Percentiles rank a stretch among this genome's conserved stretches.
Conservation (phyloP, 2,329 filamentous ascomycete genomes). For the Epichloe sp. region DNA sequence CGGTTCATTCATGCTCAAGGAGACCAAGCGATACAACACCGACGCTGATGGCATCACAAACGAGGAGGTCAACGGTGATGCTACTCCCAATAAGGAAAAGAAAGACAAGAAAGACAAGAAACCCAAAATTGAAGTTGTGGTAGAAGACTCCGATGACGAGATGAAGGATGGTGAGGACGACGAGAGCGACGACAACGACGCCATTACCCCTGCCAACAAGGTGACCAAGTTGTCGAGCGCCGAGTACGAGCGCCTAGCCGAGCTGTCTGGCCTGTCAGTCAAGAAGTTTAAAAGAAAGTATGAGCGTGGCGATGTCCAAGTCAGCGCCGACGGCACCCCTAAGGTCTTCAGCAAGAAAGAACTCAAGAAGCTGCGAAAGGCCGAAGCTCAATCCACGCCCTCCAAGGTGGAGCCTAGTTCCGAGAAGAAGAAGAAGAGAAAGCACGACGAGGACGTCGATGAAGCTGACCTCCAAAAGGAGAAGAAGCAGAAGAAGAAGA, state of each 20-base stretch:
- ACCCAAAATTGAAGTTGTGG: conserved; percentile 26
- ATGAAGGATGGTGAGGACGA: conserved; percentile 32
- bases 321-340: conserved; percentile 54
- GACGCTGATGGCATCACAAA: conserved; percentile 77
- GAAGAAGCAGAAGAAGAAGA: conserved; percentile 40
- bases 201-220: conserved; percentile 22
- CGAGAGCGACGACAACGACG: conserved; percentile 21
- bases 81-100: conserved; percentile 25
- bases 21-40: conserved; percentile 85
- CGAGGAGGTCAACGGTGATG: conserved; percentile 30
- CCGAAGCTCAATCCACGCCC: conserved; percentile 35
- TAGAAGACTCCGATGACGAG: conserved; percentile 28
- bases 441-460: conserved; percentile 54
- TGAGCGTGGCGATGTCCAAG: conserved; percentile 59
- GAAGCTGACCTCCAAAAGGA: conserved; percentile 47
- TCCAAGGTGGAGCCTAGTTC: conserved; percentile 22
- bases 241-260: conserved; percentile 47
- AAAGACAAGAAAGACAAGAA: conserved; percentile 31
- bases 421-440: conserved; percentile 55
- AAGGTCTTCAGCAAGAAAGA: conserved; percentile 63
- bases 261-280: conserved; percentile 54
- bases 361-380: conserved; percentile 57
- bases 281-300: conserved; percentile 70
- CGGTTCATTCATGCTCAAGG: conserved; percentile 82
- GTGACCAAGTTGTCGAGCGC: conserved; percentile 36